Conservation (phyloP, 176 grass and related monocot genomes). For the Zoysia pacifica region DNA sequence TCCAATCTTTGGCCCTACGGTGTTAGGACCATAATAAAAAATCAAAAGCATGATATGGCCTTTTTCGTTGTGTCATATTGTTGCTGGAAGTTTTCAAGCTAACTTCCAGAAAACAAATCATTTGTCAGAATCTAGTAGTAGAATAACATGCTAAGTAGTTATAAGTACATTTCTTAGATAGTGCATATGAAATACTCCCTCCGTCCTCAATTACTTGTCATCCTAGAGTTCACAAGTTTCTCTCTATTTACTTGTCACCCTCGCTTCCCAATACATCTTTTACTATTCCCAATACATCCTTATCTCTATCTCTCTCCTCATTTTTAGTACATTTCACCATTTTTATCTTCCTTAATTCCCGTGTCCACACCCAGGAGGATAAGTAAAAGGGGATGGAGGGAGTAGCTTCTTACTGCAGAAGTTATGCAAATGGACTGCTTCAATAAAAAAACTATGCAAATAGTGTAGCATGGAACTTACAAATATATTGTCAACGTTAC, state of each 20-base stretch:
- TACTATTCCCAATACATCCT: no score
- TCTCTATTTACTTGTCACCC: no score
- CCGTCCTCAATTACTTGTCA: no score
- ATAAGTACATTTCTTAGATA: neutral
- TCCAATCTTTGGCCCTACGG: neutral
- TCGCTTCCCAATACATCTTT: no score
- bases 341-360: no score
- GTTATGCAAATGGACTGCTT: no score
- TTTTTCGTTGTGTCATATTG: neutral
- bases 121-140: neutral
- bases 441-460: neutral
- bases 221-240: no score
- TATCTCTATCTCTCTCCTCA: no score
- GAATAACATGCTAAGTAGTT: neutral
- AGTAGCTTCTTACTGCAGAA: no score
- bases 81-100: neutral
- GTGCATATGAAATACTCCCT: neutral
- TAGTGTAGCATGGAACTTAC: slow-evolving; percentile 41
- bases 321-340: no score
- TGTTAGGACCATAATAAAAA: neutral
- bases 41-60: neutral
- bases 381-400: no score
- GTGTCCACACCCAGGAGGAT: no score
- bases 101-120: neutral
- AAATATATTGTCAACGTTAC: slow-evolving; percentile 68